A percentile compares a stretch with the other conserved stretches of the same genome.
phyloP scores from a whole-genome alignment of 1,139 yeast species.

The Yamadazyma diddensiae region DNA sequence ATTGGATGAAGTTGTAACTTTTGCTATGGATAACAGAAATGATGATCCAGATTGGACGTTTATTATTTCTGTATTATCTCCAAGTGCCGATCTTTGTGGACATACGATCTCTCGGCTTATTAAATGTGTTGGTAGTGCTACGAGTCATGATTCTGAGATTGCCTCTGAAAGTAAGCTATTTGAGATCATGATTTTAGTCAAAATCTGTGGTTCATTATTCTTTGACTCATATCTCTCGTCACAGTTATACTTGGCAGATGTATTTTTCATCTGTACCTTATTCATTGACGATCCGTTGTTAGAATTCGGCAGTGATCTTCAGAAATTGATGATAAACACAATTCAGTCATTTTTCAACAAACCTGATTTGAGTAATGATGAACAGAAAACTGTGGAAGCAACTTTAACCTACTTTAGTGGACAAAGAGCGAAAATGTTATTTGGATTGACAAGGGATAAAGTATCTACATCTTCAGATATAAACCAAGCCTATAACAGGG shows the following conservation, averaged over 20 bases:
- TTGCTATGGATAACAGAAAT: slow-evolving; percentile 72
- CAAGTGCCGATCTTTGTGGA: slow-evolving; percentile 74
- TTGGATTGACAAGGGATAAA: slow-evolving; percentile 74
- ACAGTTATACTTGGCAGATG: slow-evolving; percentile 69
- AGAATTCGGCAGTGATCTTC: slow-evolving; percentile 64
- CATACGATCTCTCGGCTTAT: slow-evolving; percentile 56
- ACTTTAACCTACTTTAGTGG: slow-evolving; percentile 63
- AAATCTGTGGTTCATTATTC: slow-evolving; percentile 62
- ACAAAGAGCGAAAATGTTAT: slow-evolving; percentile 70
- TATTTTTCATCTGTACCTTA: slow-evolving; percentile 65
- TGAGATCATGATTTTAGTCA: slow-evolving; percentile 68
- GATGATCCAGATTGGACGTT: slow-evolving; percentile 68
- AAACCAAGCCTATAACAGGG: slow-evolving; percentile 45
- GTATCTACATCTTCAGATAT: slow-evolving; percentile 26
- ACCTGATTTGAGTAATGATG: slow-evolving; percentile 45
- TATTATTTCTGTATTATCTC: slow-evolving; percentile 62
- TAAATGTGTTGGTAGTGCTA: slow-evolving; percentile 50
- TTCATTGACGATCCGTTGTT: slow-evolving; percentile 72
- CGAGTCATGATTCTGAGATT: slow-evolving; percentile 46
- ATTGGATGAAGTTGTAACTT: slow-evolving; percentile 71
- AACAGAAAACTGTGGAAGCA: slow-evolving; percentile 44
- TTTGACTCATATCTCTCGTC: slow-evolving; percentile 70
- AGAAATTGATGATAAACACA: slow-evolving; percentile 64
- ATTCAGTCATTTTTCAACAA: slow-evolving; percentile 70
- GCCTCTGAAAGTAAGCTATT: slow-evolving; percentile 65